Base-by-base conservation (phyloP, 345 rosid species). In the Camelina hispida region DNA sequence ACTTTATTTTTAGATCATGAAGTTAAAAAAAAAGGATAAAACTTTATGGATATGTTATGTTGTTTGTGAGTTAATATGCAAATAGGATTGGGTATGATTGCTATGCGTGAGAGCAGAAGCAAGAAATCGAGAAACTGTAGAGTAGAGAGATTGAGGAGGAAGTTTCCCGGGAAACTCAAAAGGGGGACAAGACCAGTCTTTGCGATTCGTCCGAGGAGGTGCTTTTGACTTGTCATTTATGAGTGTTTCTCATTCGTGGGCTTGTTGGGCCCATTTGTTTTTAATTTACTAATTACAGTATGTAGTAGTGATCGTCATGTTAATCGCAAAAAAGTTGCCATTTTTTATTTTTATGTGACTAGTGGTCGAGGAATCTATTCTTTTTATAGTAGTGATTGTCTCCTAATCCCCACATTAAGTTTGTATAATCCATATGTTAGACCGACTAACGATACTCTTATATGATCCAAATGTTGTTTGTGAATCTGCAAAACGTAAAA, bases 171-270 rank as follows among this genome's bases (percentile, higher is more conserved):
- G 62, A 67, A 58, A 75, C 62, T 48, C 60, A 0, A 42, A 62
- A 47, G 9, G 79, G 75, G 6, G 75, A 77, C 80, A 77, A 70
- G 71, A 77, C 48, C 53, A 63, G 75, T 62, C 71, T 38, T 38
- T 63, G 37, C 13, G 80, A 69, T 70, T 70, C 35, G 71, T 70
- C 71, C 76, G 66, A 77, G 71, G 71, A 34, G 37, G 37, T 34
- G 9, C 48, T 44, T 70, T 55, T 69, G 69, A 75, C 74, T 52
- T 68, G 50, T 75, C 28, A 37, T 60, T 38, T 14, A 8, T 9
- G 44, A 25, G 18, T 73, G 34, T 64, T 64, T n/a, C 7, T 43
- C 55, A 68, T 15, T 52, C 40, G 25, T 62, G 71, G 71, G 75
- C 71, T 38, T 47, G 37, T 18, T 47, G 53, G 75, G 71, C 71